Conservation (phyloP, 257 asterid genomes). For the Petunia axillaris region DNA sequence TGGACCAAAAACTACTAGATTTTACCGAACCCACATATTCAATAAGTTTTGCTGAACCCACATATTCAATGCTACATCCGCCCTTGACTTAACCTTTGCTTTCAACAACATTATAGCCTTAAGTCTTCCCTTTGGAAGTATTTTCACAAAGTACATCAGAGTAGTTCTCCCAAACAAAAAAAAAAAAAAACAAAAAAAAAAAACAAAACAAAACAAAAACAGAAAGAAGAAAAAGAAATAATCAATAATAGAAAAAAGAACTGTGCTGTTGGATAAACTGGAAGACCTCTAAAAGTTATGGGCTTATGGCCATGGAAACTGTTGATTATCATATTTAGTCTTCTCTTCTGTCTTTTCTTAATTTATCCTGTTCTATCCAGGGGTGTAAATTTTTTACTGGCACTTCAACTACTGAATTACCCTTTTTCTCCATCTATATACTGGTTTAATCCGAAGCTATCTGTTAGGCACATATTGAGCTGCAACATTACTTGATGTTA, state of each 20-base stretch:
- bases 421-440: slow-evolving; percentile 19
- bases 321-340: neutral
- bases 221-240: neutral
- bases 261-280: slow-evolving; percentile 1
- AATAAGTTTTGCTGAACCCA: too few species aligned
- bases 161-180: neutral
- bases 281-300: neutral
- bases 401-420: neutral
- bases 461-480: neutral
- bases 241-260: neutral
- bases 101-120: neutral
- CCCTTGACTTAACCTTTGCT: neutral
- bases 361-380: neutral
- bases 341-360: slow-evolving; percentile 7
- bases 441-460: neutral
- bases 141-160: neutral
- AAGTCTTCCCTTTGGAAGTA: neutral
- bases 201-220: too few species aligned
- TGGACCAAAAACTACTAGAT: too few species aligned
- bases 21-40: too few species aligned
- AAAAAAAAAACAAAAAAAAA: neutral
- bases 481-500: slow-evolving; percentile 5
- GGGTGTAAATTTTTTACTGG: neutral
- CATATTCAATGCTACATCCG: too few species aligned
- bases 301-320: neutral